Percentiles rank a stretch among this genome's conserved stretches.
Evolutionary conservation across 139 green algal genomes (phyloP).

Genomic region (Klebsormidium nitens): DNA sequence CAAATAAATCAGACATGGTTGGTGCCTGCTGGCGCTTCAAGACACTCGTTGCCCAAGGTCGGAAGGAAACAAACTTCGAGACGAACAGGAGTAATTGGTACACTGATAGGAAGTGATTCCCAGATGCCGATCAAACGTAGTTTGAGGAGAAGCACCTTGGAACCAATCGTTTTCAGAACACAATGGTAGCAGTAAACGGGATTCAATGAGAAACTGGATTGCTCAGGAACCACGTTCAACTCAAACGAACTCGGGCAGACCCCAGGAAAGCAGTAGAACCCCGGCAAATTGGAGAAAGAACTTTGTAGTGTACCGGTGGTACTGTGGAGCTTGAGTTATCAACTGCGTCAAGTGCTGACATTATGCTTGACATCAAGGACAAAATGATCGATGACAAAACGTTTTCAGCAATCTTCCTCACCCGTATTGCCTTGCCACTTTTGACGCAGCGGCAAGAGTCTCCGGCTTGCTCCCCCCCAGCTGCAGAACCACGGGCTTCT

Average conservation of each 20-base stretch:
- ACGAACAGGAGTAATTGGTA: neutral
- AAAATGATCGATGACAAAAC: neutral
- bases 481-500: conserved; percentile 49
- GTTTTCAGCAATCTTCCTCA: neutral
- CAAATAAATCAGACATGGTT: neutral
- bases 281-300: too few relatives aligned
- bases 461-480: conserved; percentile 47
- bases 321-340: too few relatives aligned
- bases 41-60: neutral
- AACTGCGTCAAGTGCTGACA: neutral
- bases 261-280: too few relatives aligned
- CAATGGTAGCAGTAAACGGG: too few relatives aligned
- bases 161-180: too few relatives aligned
- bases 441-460: conserved; percentile 35
- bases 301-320: too few relatives aligned
- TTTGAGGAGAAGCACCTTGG: too few relatives aligned
- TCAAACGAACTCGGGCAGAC: too few relatives aligned
- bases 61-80: neutral
- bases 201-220: too few relatives aligned
- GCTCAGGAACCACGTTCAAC: too few relatives aligned
- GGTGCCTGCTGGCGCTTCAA: neutral
- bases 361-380: neutral
- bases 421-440: conserved; percentile 34
- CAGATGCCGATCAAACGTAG: too few relatives aligned
- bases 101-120: neutral